Base-by-base conservation (phyloP, 768 basidiomycete species). In the Suillus bovinus region DNA sequence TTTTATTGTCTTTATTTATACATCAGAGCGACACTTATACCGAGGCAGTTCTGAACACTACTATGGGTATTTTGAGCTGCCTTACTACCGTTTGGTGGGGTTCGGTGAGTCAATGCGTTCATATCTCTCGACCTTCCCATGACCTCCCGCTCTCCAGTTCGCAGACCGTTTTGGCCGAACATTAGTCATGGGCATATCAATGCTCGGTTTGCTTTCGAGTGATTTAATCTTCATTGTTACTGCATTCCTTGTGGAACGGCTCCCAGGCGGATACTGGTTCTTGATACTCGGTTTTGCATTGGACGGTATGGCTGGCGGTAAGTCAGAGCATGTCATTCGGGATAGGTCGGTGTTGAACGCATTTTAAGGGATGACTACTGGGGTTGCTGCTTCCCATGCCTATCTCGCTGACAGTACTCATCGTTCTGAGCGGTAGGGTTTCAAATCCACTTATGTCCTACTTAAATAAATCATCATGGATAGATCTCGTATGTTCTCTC, bases 1-100 rank as follows among this genome's bases (percentile, higher is more conserved):
- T 74, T 54, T 17, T 6, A n/a, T 36, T 16, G 10, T 36, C 53
- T 27, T 60, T 38, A 16, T 24, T 33, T 29, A 20, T 59, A 4
- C 29, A 36, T 13, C 59, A 10, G 29, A 53, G 16, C 29, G 10
- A 14, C 8, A 20, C 59, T 60, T 49, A 53, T 57, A 27, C 46
- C 5, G 11, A 20, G 34, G 16, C 58, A 50, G 46, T 60, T 14
- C 33, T 42, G 24, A 36, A 27, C 0, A 79, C 87, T 3, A 78
- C 82, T 10, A 85, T 85, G 77, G 94, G 94, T 10, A 73, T 93
- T 57, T 77, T 96, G 38, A 82, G 86, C 36, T 90, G 91, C 64
- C 69, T 95, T 38, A 94, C 93, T 3, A 87, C 89, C 14, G 91
- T 85, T 3, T 95, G 87, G 84, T 96, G 94, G 94, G 89, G 90